These are phyloP conservation scores for Hymenotorrendiella dingleyae DNA, from an alignment of 2,329 filamentous ascomycete species.

Conservation along the genomic window DNA sequence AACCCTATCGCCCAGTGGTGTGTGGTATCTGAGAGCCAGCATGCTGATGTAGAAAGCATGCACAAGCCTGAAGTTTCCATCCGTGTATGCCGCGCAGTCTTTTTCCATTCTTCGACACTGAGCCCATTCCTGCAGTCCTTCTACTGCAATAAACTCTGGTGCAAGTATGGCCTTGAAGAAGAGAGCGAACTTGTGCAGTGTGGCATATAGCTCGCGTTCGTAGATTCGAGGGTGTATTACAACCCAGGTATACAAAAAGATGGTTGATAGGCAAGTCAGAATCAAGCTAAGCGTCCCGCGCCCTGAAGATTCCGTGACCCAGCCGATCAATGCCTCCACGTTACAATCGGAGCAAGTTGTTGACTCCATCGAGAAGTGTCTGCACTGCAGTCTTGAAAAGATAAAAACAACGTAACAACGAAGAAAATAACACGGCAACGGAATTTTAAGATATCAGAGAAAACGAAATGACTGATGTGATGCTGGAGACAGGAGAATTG, in stretches of 20 bases:
- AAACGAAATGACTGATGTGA: no score
- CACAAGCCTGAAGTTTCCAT: constrained; percentile 24
- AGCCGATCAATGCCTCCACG: no score
- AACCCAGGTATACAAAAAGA: constrained; percentile 33
- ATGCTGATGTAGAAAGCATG: constrained; percentile 33
- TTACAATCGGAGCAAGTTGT: no score
- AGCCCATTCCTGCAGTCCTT: constrained; percentile 33
- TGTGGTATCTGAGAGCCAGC: constrained; percentile 30
- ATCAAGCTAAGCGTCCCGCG: no score
- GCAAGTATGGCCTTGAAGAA: constrained; percentile 31
- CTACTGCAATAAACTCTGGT: constrained; percentile 32
- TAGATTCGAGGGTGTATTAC: constrained; percentile 33
- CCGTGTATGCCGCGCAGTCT: constrained; percentile 21
- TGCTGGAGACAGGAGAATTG: no score
- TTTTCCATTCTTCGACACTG: constrained; percentile 29
- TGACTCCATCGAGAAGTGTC: no score
- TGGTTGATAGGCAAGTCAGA: no score
- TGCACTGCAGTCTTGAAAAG: no score
- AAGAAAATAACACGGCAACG: no score
- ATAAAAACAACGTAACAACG: no score
- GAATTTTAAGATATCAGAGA: no score
- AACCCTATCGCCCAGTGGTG: constrained; percentile 20
- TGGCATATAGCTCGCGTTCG: constrained; percentile 11
- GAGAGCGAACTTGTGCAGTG: constrained; percentile 26
- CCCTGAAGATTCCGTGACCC: no score